Percentiles rank a stretch among this genome's conserved stretches.
Evolutionary conservation across 257 asterid genomes (phyloP).

Genomic region (Primulina eburnea): DNA sequence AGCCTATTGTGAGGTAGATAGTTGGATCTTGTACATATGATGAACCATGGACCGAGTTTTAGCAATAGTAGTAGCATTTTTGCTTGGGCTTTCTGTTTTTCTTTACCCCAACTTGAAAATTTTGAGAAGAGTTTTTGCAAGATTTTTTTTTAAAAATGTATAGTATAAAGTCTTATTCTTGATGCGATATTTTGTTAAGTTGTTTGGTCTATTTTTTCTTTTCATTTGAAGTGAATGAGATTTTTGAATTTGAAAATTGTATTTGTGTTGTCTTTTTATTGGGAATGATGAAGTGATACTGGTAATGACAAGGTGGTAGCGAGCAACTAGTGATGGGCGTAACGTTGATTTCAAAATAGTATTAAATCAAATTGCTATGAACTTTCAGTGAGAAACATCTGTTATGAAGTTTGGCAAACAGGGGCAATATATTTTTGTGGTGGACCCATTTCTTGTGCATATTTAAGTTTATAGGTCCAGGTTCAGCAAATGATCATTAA

Average conservation of each 20-base stretch:
- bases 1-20: not conserved
- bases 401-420: not conserved
- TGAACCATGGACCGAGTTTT: not conserved
- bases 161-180: not conserved
- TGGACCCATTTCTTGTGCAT: not conserved
- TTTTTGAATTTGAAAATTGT: not conserved
- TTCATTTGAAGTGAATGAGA: not conserved
- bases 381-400: not conserved
- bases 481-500: not conserved
- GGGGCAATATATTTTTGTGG: not conserved
- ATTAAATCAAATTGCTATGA: not conserved
- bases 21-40: not conserved
- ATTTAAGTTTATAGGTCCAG: not conserved
- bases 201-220: not conserved
- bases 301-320: not conserved
- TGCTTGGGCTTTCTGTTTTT: not conserved
- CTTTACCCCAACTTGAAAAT: not conserved
- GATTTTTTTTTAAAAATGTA: no score
- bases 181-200: not conserved
- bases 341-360: not conserved
- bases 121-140: not conserved
- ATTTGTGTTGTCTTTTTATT: not conserved
- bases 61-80: not conserved
- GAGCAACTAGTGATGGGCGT: not conserved
- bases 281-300: not conserved